A percentile compares a stretch with the other conserved stretches of the same genome.
These are phyloP conservation scores for Coffea humblotiana DNA, from an alignment of 305 asterid genomes.

Conservation along the genomic window DNA sequence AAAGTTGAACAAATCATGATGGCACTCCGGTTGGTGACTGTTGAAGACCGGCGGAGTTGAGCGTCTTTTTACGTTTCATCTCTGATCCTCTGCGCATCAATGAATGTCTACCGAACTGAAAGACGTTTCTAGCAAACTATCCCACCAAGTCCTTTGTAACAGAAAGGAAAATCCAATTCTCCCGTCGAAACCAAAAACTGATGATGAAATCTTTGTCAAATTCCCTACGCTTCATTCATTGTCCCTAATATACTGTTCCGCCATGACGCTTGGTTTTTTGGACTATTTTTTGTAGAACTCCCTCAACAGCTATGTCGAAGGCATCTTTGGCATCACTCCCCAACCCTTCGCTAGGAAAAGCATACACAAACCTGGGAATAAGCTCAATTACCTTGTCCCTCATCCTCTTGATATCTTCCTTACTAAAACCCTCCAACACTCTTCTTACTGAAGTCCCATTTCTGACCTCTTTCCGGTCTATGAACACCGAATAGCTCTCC, in stretches of 20 bases:
- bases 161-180: too few species aligned
- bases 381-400: constrained; percentile 29
- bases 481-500: constrained; percentile 38
- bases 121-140: too few species aligned
- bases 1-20: too few species aligned
- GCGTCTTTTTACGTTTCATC: too few species aligned
- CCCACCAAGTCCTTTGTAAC: too few species aligned
- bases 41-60: too few species aligned
- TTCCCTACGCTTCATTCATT: background rate
- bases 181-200: too few species aligned
- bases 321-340: constrained; percentile 26
- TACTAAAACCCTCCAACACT: constrained; percentile 25
- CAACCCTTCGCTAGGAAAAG: constrained; percentile 10
- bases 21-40: too few species aligned
- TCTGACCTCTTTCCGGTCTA: constrained; percentile 35
- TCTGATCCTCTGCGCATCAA: too few species aligned
- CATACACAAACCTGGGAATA: constrained; percentile 35
- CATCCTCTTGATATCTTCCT: constrained; percentile 33
- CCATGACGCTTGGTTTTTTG: background rate
- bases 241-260: background rate
- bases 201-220: too few species aligned
- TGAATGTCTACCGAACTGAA: too few species aligned
- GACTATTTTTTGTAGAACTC: constrained; percentile 22
- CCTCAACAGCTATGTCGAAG: constrained; percentile 34
- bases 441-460: constrained; percentile 29